These are phyloP conservation scores for Anthracocystis walkeri DNA, from an alignment of 1,284 basidiomycete genomes.

Conservation along the genomic window DNA sequence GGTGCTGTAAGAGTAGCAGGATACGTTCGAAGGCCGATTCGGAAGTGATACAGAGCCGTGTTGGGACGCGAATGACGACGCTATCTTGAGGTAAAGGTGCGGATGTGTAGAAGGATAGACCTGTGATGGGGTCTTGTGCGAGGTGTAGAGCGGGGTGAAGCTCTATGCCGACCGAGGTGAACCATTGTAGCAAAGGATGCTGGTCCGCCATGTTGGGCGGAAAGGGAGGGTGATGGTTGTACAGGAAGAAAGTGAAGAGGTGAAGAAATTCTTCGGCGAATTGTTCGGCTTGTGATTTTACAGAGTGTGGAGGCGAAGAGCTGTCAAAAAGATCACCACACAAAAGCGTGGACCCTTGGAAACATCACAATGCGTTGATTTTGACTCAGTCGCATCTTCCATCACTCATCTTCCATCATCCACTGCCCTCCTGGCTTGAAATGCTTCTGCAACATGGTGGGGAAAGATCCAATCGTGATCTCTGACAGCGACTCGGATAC, in stretches of 20 bases:
- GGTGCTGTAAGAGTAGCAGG: background rate
- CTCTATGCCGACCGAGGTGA: conserved; percentile 21
- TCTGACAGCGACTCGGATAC: conserved; percentile 50
- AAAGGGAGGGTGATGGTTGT: background rate
- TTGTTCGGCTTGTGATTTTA: conserved; percentile 1
- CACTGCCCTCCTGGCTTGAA: no score
- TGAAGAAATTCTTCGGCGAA: conserved; percentile 11
- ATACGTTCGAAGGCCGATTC: conserved; percentile 6
- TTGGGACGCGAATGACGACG: conserved; percentile 30
- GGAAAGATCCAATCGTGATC: conserved; percentile 35
- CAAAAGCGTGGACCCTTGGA: background rate
- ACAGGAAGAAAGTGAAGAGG: background rate
- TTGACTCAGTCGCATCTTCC: background rate
- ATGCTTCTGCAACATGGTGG: conserved; percentile 20
- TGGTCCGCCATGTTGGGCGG: background rate
- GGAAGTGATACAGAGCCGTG: conserved; percentile 34
- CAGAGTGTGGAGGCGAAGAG: conserved; percentile 1
- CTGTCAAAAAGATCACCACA: conserved; percentile 4
- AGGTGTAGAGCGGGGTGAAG: conserved; percentile 25
- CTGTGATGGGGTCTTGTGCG: conserved; percentile 24
- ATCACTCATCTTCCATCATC: background rate
- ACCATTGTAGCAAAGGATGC: conserved; percentile 23
- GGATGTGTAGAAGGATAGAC: conserved; percentile 34
- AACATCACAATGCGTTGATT: no score
- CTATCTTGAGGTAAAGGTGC: conserved; percentile 18